Conservation (phyloP, 495 filamentous ascomycete genomes). For the Penicillium turbatum region DNA sequence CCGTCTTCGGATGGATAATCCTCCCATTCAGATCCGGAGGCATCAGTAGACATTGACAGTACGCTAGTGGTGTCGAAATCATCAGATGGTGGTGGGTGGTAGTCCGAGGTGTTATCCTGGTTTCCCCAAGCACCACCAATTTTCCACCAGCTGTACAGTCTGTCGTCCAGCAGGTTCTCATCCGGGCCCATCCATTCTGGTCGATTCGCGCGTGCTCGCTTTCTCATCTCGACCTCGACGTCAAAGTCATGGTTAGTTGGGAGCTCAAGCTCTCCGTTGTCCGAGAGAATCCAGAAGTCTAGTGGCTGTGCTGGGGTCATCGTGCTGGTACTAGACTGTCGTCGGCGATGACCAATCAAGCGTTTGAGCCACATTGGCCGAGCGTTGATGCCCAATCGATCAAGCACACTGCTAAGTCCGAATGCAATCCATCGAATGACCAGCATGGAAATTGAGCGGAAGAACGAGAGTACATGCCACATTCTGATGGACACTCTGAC, state of each 20-base stretch:
- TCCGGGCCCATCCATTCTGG: conserved; percentile 34
- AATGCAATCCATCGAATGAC: conserved; percentile 55
- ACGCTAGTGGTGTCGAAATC: conserved; percentile 76
- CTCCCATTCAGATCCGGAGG: conserved; percentile 54
- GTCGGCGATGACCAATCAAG: conserved; percentile 19
- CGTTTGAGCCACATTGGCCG: conserved; percentile 61
- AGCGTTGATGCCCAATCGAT: conserved; percentile 55
- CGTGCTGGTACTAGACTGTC: conserved; percentile 15
- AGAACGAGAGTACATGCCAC: conserved; percentile 67
- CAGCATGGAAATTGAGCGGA: conserved; percentile 67
- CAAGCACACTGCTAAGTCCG: conserved; percentile 49
- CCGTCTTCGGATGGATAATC: conserved; percentile 50
- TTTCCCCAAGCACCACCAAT: conserved; percentile 77
- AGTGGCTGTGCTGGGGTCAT: conserved; percentile 27
- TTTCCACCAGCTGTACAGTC: conserved; percentile 77
- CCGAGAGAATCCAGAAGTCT: conserved; percentile 59
- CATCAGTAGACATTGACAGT: conserved; percentile 56
- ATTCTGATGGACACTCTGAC: conserved; percentile 68
- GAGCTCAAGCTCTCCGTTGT: conserved; percentile 52
- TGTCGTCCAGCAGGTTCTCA: conserved; percentile 66
- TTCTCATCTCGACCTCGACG: conserved; percentile 69
- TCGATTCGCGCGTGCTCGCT: conserved; percentile 41
- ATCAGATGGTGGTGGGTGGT: conserved; percentile 45
- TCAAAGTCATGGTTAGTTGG: conserved; percentile 63
- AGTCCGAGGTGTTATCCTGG: conserved; percentile 71